These are phyloP conservation scores for Dactylellina haptotyla DNA, from an alignment of 2,329 filamentous ascomycete genomes.

Conservation along the genomic window DNA sequence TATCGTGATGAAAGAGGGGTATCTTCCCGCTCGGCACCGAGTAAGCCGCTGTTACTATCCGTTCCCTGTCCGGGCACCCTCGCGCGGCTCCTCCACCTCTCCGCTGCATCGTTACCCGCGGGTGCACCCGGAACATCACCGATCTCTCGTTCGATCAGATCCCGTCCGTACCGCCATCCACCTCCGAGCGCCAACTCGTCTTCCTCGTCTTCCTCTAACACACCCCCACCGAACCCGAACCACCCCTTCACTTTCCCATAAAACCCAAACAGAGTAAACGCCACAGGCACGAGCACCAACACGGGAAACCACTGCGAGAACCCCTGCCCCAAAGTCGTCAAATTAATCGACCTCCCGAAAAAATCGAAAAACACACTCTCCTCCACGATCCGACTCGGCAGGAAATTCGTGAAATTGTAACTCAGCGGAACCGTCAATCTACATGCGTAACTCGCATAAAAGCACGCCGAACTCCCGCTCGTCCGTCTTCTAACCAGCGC, in stretches of 20 bases:
- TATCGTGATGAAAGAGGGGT: slow-evolving; percentile 36
- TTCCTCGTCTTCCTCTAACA: slow-evolving; percentile 76
- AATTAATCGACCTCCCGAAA: slow-evolving; percentile 81
- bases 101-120: slow-evolving; percentile 59
- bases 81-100: slow-evolving; percentile 57
- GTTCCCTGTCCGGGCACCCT: slow-evolving; percentile 58
- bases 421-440: slow-evolving; percentile 90
- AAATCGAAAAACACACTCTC: slow-evolving; percentile 85
- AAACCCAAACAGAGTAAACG: slow-evolving; percentile 85
- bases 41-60: slow-evolving; percentile 35
- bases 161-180: slow-evolving; percentile 85
- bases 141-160: slow-evolving; percentile 87
- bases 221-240: slow-evolving; percentile 80
- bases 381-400: slow-evolving; percentile 77
- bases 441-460: slow-evolving; percentile 93
- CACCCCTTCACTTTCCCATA: slow-evolving; percentile 82
- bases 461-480: slow-evolving; percentile 90
- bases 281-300: slow-evolving; percentile 84
- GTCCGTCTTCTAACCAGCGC: slow-evolving; percentile 91
- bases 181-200: slow-evolving; percentile 69
- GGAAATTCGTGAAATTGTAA: slow-evolving; percentile 96
- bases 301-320: slow-evolving; percentile 91
- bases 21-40: slow-evolving; percentile 34
- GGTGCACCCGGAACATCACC: slow-evolving; percentile 69
- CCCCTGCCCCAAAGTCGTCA: slow-evolving; percentile 81